phyloP scores from a whole-genome alignment of 306 rosid species.

The Begonia masoniana region DNA sequence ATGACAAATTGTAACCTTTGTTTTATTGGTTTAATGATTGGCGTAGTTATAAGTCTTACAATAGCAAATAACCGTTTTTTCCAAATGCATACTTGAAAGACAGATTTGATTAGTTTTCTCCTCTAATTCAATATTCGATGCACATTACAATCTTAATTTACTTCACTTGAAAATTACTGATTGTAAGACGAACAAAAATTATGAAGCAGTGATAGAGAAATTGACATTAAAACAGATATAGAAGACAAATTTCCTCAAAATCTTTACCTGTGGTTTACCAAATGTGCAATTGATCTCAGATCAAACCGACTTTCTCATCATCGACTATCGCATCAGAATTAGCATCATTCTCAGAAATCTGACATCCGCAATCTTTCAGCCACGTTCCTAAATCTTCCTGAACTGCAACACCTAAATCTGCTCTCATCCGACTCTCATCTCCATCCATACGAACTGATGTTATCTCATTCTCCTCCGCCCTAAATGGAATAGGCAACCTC shows the following conservation, averaged over 20 bases:
- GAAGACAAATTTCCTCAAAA: slow-evolving; percentile 1
- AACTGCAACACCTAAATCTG: slow-evolving; percentile 29
- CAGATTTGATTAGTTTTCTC: too few species aligned
- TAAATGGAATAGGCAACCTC: slow-evolving; percentile 65
- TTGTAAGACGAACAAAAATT: too few species aligned
- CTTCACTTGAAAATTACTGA: too few species aligned
- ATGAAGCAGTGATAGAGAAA: too few species aligned
- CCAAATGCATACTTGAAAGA: too few species aligned
- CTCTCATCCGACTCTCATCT: slow-evolving; percentile 34
- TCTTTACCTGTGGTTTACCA: slow-evolving; percentile 72
- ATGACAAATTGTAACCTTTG: too few species aligned
- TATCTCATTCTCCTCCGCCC: slow-evolving; percentile 37
- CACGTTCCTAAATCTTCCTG: slow-evolving; percentile 43
- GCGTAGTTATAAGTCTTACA: too few species aligned
- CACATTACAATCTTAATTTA: too few species aligned
- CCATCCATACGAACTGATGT: slow-evolving; percentile 25
- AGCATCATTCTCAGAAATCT: slow-evolving; percentile 39
- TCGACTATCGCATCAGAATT: slow-evolving; percentile 38
- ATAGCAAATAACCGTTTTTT: too few species aligned
- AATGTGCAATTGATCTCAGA: slow-evolving; percentile 43
- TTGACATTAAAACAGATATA: background rate
- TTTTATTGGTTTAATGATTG: too few species aligned
- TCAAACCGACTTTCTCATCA: slow-evolving; percentile 59
- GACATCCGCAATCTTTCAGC: slow-evolving; percentile 40
- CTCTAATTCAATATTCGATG: too few species aligned